Evolutionary conservation across 2,329 filamentous ascomycete genomes (phyloP).

Genomic region (Trichoderma afroharzianum): DNA sequence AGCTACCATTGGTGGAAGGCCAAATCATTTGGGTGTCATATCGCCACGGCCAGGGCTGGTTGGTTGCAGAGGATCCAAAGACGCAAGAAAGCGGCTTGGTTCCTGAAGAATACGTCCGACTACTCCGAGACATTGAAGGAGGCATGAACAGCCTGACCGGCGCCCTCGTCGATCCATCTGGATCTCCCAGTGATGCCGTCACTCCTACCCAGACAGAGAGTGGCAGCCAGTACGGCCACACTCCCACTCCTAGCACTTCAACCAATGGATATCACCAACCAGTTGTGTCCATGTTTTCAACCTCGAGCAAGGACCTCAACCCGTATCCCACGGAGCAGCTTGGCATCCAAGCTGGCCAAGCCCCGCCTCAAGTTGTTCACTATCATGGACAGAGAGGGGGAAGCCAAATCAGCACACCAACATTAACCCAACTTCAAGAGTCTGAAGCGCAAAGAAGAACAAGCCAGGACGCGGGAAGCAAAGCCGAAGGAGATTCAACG

Average conservation of each 20-base stretch:
- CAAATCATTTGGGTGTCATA: constrained; percentile 97
- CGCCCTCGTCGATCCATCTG: constrained; percentile 51
- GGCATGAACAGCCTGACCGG: constrained; percentile 72
- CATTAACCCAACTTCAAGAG: constrained; percentile 50
- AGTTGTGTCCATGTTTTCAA: constrained; percentile 65
- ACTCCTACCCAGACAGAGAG: constrained; percentile 62
- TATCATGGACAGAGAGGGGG: constrained; percentile 66
- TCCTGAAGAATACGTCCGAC: constrained; percentile 90
- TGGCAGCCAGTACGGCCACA: constrained; percentile 42
- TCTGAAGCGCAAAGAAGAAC: constrained; percentile 43
- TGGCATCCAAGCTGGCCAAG: constrained; percentile 59
- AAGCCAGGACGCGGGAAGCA: constrained; percentile 45
- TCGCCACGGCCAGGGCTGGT: constrained; percentile 92
- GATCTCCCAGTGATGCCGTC: constrained; percentile 52
- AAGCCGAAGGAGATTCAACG: constrained; percentile 38
- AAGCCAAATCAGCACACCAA: constrained; percentile 63
- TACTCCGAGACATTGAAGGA: constrained; percentile 89
- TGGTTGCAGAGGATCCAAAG: constrained; percentile 93
- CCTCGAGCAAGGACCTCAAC: constrained; percentile 65
- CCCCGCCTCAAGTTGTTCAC: constrained; percentile 62
- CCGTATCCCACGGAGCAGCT: constrained; percentile 64
- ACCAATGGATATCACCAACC: constrained; percentile 66
- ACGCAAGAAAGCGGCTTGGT: constrained; percentile 93
- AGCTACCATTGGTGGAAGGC: constrained; percentile 85
- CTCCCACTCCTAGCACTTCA: constrained; percentile 42